phyloP scores from a whole-genome alignment of 2,329 filamentous ascomycete species.

The Dryadomyces quercus-mongolicae region DNA sequence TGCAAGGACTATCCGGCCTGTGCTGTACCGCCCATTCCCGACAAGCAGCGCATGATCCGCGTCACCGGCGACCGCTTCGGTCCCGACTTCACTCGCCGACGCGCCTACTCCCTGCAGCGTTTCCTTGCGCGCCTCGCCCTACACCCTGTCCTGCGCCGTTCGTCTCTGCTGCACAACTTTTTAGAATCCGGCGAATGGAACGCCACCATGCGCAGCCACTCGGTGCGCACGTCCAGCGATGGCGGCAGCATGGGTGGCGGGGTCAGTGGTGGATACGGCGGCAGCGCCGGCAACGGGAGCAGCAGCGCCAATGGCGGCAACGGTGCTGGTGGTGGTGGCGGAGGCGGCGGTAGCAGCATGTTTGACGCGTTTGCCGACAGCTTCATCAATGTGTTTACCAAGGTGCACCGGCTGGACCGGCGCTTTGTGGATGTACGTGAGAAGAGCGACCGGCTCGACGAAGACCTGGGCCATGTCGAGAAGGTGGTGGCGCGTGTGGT shows the following conservation, averaged over 20 bases:
- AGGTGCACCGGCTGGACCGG: constrained; percentile 88
- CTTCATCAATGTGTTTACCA: constrained; percentile 94
- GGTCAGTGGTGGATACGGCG: constrained; percentile 26
- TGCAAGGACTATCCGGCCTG: constrained; percentile 79
- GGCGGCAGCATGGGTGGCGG: constrained; percentile 18
- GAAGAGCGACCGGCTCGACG: constrained; percentile 84
- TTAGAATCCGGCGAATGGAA: constrained; percentile 95
- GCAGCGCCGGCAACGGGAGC: constrained; percentile 24
- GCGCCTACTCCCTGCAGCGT: constrained; percentile 81
- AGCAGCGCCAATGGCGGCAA: constrained; percentile 24
- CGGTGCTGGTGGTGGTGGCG: constrained; percentile 26
- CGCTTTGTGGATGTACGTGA: constrained; percentile 92
- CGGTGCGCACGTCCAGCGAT: constrained; percentile 38
- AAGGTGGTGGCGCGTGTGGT: constrained; percentile 91
- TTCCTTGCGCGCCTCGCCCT: constrained; percentile 79
- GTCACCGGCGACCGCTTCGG: constrained; percentile 94
- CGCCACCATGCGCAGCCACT: constrained; percentile 75
- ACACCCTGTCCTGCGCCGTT: constrained; percentile 78
- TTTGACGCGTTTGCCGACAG: constrained; percentile 94
- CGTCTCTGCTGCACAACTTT: constrained; percentile 74
- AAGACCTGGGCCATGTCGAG: constrained; percentile 84
- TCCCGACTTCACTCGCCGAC: constrained; percentile 76
- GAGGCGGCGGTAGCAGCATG: constrained; percentile 30
- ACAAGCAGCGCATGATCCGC: constrained; percentile 99
- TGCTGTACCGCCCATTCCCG: constrained; percentile 86